Conservation (phyloP, 257 asterid genomes). For the Solanum arcanum region DNA sequence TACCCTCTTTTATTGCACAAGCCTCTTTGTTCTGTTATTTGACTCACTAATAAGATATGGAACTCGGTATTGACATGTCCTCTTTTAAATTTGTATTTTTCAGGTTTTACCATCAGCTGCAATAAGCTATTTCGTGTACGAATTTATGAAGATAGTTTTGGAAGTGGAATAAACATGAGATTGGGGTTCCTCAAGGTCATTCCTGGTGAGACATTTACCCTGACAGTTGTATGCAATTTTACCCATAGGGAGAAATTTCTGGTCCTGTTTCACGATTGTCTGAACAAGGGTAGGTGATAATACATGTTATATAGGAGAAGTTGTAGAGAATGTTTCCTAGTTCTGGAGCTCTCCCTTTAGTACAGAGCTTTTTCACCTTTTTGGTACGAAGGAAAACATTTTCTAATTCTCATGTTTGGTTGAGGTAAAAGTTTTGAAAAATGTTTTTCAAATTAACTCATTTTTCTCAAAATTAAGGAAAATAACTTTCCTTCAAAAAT, state of each 20-base stretch:
- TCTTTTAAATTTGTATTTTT: background rate
- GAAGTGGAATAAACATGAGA: constrained; percentile 50
- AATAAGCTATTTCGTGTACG: constrained; percentile 85
- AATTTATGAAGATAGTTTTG: constrained; percentile 90
- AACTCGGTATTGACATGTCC: background rate
- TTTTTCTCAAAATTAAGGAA: no score
- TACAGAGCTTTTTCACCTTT: background rate
- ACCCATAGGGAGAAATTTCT: background rate
- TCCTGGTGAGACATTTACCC: constrained; percentile 2
- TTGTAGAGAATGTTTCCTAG: background rate
- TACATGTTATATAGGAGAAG: background rate
- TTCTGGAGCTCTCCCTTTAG: background rate
- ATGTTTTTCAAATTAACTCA: no score
- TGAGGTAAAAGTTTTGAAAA: no score
- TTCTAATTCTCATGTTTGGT: no score
- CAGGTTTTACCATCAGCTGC: constrained; percentile 99
- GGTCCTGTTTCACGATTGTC: background rate
- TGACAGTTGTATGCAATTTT: background rate
- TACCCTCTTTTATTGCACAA: background rate
- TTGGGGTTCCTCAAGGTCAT: background rate
- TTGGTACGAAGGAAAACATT: no score
- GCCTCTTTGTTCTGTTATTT: background rate
- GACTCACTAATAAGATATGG: background rate
- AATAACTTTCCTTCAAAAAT: no score
- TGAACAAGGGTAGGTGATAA: background rate